A percentile compares a stretch with the other conserved stretches of the same genome.
Evolutionary conservation across 495 filamentous ascomycete species (phyloP).

Genomic region (Halenospora varia): DNA sequence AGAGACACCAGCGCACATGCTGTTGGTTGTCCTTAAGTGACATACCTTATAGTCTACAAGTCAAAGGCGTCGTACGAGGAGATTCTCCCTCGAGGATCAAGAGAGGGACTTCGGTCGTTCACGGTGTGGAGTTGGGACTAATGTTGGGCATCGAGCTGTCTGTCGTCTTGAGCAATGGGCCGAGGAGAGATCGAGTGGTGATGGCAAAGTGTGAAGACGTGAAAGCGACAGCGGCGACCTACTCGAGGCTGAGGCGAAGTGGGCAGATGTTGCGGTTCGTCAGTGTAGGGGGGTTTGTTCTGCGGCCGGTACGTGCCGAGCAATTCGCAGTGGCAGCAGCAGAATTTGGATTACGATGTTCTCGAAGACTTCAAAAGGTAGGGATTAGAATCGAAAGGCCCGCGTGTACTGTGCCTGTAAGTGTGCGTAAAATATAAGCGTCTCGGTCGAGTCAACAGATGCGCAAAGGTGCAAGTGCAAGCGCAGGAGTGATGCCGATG

Average conservation of each 20-base stretch:
- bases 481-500: background rate
- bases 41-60: background rate
- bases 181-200: too few species aligned
- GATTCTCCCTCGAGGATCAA: too few species aligned
- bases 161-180: too few species aligned
- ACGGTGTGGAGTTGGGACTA: too few species aligned
- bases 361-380: slow-evolving; percentile 4
- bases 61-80: background rate
- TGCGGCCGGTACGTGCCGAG: slow-evolving; percentile 4
- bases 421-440: slow-evolving; percentile 19
- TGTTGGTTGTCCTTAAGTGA: background rate
- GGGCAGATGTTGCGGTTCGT: slow-evolving; percentile 2
- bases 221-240: background rate
- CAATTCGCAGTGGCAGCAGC: too few species aligned
- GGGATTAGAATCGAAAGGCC: slow-evolving; percentile 23
- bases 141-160: too few species aligned
- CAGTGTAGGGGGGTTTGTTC: background rate
- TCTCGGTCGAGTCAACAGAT: background rate
- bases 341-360: too few species aligned
- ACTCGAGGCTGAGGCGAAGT: background rate
- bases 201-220: background rate
- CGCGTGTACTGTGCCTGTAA: slow-evolving; percentile 23
- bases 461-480: slow-evolving; percentile 1
- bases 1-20: background rate
- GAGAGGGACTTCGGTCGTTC: too few species aligned